phyloP scores from a whole-genome alignment of 1,284 basidiomycete species.

The Microbotryum silenes-acaulis region DNA sequence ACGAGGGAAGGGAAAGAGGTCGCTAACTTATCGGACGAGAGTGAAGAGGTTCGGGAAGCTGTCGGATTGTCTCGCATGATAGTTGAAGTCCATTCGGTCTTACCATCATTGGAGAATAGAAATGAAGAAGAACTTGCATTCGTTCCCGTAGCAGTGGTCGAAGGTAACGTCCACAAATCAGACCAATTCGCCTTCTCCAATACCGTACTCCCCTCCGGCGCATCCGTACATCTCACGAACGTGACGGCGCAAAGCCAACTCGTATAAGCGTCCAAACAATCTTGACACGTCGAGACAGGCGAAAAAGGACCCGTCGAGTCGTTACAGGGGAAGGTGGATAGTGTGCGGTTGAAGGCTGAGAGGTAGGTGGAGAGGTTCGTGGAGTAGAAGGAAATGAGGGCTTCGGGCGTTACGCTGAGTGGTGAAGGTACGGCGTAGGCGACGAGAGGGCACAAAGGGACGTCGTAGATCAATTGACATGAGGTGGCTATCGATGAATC shows the following conservation, averaged over 20 bases:
- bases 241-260: conserved; percentile 43
- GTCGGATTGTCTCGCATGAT: conserved; percentile 15
- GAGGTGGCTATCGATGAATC: conserved; percentile 31
- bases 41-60: conserved; percentile 27
- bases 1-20: conserved; percentile 17
- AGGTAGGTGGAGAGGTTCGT: conserved; percentile 37
- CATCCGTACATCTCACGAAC: conserved; percentile 43
- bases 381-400: conserved; percentile 38
- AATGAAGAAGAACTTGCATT: neutral
- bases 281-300: conserved; percentile 40
- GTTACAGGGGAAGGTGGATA: conserved; percentile 43
- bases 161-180: conserved; percentile 42
- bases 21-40: conserved; percentile 19
- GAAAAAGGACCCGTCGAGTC: conserved; percentile 39
- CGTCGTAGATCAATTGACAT: conserved; percentile 41
- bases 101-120: neutral
- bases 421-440: conserved; percentile 44
- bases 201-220: conserved; percentile 37
- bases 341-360: conserved; percentile 40
- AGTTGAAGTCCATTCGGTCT: conserved; percentile 2
- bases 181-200: conserved; percentile 43
- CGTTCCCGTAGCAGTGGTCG: neutral
- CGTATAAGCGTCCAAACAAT: conserved; percentile 41
- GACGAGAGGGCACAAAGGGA: conserved; percentile 42
- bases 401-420: conserved; percentile 25